phyloP scores from a whole-genome alignment of 2,329 filamentous ascomycete genomes.

The Escovopsis weberi region DNA sequence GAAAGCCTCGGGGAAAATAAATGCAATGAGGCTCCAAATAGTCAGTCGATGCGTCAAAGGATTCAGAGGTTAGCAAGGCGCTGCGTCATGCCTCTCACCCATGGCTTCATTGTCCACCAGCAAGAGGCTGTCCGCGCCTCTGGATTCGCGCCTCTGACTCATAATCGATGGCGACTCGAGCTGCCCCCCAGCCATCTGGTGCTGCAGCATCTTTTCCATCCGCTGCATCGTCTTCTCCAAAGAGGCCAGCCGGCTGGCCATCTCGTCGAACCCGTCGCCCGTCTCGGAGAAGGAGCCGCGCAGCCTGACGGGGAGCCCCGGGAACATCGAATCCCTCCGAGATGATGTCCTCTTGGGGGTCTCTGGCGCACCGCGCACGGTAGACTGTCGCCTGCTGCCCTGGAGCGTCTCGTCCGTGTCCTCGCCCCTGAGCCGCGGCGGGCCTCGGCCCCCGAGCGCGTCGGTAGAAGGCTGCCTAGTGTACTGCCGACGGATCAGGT shows the following conservation, averaged over 20 bases:
- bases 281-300: constrained; percentile 32
- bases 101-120: constrained; percentile 10
- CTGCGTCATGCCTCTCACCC: not conserved
- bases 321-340: constrained; percentile 44
- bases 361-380: not conserved
- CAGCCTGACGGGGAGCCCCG: constrained; percentile 32
- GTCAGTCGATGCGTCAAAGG: too few species aligned
- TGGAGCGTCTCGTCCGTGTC: not conserved
- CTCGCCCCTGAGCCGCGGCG: not conserved
- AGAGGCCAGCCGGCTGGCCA: constrained; percentile 29
- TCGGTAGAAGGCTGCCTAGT: constrained; percentile 28
- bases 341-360: constrained; percentile 17
- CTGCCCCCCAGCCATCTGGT: too few species aligned
- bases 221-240: constrained; percentile 36
- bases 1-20: too few species aligned
- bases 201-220: constrained; percentile 30
- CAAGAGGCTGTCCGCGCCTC: too few species aligned
- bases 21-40: too few species aligned
- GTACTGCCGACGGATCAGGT: constrained; percentile 44
- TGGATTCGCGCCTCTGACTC: too few species aligned
- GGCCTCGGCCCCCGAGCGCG: constrained; percentile 7
- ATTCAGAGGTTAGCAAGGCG: too few species aligned
- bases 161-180: too few species aligned
- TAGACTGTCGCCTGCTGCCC: not conserved
- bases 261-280: constrained; percentile 26